phyloP scores from a whole-genome alignment of 2,329 filamentous ascomycete species.

The Neoarthrinium moseri region DNA sequence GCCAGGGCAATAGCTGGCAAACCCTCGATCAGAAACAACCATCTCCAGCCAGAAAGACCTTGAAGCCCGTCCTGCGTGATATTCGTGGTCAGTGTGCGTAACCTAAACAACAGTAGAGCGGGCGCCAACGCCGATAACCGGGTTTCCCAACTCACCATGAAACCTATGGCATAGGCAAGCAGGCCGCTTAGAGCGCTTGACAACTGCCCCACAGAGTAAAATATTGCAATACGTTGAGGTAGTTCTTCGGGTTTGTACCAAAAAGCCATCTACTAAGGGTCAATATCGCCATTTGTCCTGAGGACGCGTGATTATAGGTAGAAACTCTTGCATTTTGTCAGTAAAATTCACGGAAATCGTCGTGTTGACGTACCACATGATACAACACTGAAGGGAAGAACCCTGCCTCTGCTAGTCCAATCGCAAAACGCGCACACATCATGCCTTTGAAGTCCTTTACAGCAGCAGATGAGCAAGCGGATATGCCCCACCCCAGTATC shows the following conservation, averaged over 20 bases:
- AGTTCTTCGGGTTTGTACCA: conserved; percentile 35
- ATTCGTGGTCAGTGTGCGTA: too few relatives aligned
- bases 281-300: background rate
- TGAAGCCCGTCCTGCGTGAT: conserved; percentile 27
- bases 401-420: conserved; percentile 34
- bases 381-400: conserved; percentile 35
- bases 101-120: too few relatives aligned
- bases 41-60: conserved; percentile 33
- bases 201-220: conserved; percentile 33
- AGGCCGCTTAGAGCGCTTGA: conserved; percentile 32
- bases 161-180: conserved; percentile 35
- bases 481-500: conserved; percentile 33
- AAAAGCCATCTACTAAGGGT: conserved; percentile 27
- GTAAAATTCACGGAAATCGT: background rate
- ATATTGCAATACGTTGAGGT: conserved; percentile 34
- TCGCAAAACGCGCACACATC: conserved; percentile 35
- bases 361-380: conserved; percentile 16
- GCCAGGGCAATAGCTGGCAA: conserved; percentile 30
- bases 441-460: conserved; percentile 32
- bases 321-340: too few relatives aligned
- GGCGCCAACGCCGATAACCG: background rate
- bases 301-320: background rate
- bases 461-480: conserved; percentile 32
- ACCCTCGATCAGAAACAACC: conserved; percentile 36
- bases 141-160: conserved; percentile 25